Percentiles rank a stretch among this genome's conserved stretches.
Conservation (phyloP, 805 yeast genomes). For the Myxozyma udenii region DNA sequence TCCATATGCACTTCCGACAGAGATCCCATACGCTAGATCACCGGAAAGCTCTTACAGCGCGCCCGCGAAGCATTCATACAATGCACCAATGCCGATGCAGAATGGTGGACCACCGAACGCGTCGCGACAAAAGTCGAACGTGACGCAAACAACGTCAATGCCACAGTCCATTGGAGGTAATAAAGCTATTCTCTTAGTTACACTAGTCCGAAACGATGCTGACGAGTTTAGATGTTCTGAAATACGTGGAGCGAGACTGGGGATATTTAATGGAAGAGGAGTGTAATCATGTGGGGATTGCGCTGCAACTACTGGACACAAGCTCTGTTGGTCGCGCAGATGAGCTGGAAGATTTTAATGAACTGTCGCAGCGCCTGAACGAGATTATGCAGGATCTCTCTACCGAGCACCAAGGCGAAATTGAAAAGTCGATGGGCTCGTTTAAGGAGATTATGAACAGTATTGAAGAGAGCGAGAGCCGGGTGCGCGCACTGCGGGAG, state of each 20-base stretch:
- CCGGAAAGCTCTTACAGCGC: no score
- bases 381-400: conserved; percentile 48
- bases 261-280: conserved; percentile 49
- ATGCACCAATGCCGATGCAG: no score
- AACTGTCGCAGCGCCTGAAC: conserved; percentile 56
- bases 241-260: conserved; percentile 47
- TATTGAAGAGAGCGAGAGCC: conserved; percentile 62
- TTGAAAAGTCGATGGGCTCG: conserved; percentile 81
- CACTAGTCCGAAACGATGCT: no score
- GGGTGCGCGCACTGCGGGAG: conserved; percentile 49
- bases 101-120: no score
- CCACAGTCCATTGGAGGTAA: no score
- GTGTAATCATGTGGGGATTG: conserved; percentile 81
- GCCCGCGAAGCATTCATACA: no score
- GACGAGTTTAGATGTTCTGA: conserved; percentile 32
- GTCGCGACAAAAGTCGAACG: no score
- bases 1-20: no score
- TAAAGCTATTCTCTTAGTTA: no score
- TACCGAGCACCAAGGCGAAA: conserved; percentile 65
- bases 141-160: no score
- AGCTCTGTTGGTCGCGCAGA: conserved; percentile 90
- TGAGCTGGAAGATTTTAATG: conserved; percentile 61
- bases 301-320: conserved; percentile 76
- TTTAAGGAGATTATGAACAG: conserved; percentile 67
- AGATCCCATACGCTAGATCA: no score